These are phyloP conservation scores for Grosmannia serpens DNA, from an alignment of 2,329 filamentous ascomycete genomes.

Conservation along the genomic window DNA sequence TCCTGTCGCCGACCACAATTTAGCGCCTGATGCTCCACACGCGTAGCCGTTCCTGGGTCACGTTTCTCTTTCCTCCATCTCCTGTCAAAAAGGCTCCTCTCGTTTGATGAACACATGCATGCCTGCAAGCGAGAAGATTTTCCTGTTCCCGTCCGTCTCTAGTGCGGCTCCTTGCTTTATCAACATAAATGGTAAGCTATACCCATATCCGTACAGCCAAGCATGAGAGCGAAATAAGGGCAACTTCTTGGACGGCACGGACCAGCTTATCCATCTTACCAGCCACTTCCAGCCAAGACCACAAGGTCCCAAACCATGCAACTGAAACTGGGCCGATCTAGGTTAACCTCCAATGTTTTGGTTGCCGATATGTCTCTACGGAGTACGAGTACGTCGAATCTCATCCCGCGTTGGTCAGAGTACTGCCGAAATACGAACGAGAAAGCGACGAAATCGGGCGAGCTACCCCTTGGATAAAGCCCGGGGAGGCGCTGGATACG, in stretches of 20 bases:
- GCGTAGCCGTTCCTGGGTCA: neutral
- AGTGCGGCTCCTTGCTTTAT: neutral
- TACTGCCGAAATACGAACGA: slow-evolving; percentile 8
- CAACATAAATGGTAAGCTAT: neutral
- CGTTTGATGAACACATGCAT: neutral
- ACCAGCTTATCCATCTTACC: neutral
- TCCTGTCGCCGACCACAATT: neutral
- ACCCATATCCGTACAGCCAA: neutral
- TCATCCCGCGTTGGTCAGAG: neutral
- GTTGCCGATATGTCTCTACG: neutral
- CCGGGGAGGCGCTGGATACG: neutral
- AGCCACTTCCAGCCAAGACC: neutral
- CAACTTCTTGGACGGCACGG: neutral
- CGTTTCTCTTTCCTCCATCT: neutral
- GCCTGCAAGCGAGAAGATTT: neutral
- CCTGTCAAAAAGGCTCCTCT: neutral
- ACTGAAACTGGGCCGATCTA: slow-evolving; percentile 4
- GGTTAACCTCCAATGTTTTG: neutral
- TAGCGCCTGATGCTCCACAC: neutral
- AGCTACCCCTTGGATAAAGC: neutral
- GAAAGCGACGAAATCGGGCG: neutral
- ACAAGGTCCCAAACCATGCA: neutral
- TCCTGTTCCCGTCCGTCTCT: neutral
- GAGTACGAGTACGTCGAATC: neutral
- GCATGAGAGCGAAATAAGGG: neutral